Evolutionary conservation across 768 basidiomycete genomes (phyloP), one percentile per base, ranked within the genome.

Genomic region (Lactarius quietus): DNA sequence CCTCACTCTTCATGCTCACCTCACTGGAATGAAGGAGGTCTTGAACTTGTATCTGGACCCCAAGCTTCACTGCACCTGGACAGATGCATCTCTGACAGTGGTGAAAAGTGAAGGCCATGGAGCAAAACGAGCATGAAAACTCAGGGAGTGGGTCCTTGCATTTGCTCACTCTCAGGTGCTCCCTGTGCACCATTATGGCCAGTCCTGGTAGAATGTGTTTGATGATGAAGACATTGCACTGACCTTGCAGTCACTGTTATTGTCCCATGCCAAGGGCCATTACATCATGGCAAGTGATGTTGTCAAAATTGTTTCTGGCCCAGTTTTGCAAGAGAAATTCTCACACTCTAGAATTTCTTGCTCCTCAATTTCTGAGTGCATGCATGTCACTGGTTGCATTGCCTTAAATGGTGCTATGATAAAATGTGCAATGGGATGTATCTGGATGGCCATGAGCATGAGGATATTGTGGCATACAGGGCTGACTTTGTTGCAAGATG

Each of bases 381-480:
- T 1, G 81, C 78, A 20, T 61, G 69, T 18, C 68, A 68, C 2
- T 83, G 82, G 80, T 70, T 83, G 52, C 61, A 72, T 4, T 71
- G 73, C 36, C 63, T 82, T 7, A 75, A 72, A 0, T 80, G 76
- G 73, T 41, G 69, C 3, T 71, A 71, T 57, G 74, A 72, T 7
- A 31, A 72, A 6, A 38, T 73, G 0, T 64, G 69, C 18, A 78
- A 77, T 45, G 80, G 79, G 0, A 73, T 79, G 60, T 78, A 68
- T 68, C 68, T 73, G n/a, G 78, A 79, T 70, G 78, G 79, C 0
- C 79, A 81, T 63, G 75, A 81, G 66, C 69, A 63, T 31, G 72
- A 59, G 35, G 76, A 74, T 78, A 76, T 77, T 55, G 74, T 71
- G 57, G 70, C 72, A 39, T 78, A 80, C 56, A 69, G 72, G 0